Evolutionary conservation across 2,329 filamentous ascomycete species (phyloP), one percentile per base, ranked within the genome.

Genomic region (Coleophoma cylindrospora): DNA sequence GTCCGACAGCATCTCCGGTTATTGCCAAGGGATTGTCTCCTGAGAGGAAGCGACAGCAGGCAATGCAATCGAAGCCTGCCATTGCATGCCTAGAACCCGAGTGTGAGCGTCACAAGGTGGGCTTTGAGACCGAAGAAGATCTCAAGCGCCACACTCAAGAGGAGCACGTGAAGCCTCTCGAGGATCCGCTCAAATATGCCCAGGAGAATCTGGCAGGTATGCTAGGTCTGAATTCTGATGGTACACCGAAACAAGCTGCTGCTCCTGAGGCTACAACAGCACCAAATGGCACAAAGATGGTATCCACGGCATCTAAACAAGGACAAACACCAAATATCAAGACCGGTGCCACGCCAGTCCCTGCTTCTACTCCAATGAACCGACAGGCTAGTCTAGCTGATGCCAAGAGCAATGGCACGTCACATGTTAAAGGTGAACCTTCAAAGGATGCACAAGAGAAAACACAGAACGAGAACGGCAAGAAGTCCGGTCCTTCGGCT

Each of bases 111-210:
- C 71, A 74, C 2, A 66, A 70, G 12, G 43, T 60, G 19, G 76
- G 73, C 0, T 84, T 84, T 56, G 59, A 72, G 2, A 79, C 67
- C 7, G 76, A 84, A 54, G 77, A 83, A 55, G 73, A 74, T 12
- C 69, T 76, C 45, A 72, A 74, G 48, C 61, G 66, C 11, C 82
- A 86, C 58, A 65, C 74, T 8, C 70, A 79, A n/a, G 77, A 84
- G 50, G 80, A 84, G 61, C 82, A 86, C 56, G 66, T 73, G 19
- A 77, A 74, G 60, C 81, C 81, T 6, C 66, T 70, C 40, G 70
- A 79, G 54, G 68, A 85, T 51, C 80, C 82, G 2, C 40, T 73
- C 50, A 76, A 75, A 55, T 86, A 76, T 59, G 66, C 71, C 14
- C 59, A 70, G 45, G 79, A 81, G 46, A 74, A 70, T 43, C 61